Base-by-base conservation (phyloP, 2,329 filamentous ascomycete genomes). In the Xylaria sp. region DNA sequence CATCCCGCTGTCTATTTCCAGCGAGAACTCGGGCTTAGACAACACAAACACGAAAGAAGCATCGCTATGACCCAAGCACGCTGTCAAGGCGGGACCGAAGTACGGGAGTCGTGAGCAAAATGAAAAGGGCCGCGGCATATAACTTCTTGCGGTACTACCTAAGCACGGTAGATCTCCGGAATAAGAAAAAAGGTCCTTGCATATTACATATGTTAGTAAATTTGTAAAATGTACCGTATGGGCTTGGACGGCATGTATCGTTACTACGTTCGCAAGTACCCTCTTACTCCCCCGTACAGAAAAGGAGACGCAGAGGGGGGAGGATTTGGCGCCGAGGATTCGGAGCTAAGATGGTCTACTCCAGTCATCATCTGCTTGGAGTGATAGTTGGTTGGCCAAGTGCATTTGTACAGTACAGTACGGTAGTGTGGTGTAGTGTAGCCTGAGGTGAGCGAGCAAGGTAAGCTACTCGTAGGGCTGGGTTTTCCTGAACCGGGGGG, bases 101-200 rank as follows among this genome's bases (percentile, higher is more conserved):
- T 18, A 18, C 39, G 20, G 31, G 13, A 20, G 9, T 10, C 5
- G 52, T 23, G 5, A 46, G 23, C 39, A 41, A n/a, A 37, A 31
- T 31, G 44, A 39, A 44, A 34, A 54, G 59, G 44, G 56, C 51
- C 66, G 52, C 44, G 44, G 57, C 51, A 65, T 34, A 37, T 4
- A 44, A 20, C 8, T 2, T 41, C 20, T 55, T 25, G 18, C 23
- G 54, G 25, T 15, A 37, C 34, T 10, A 37, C 34, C 34, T 37
- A 37, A 37, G 34, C 34, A 37, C 34, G 20, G 25, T 48, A 55
- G 44, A 39, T 51, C 31, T 52, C 25, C 46, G 31, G 39, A 65
- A 65, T 56, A 56, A 20, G 62, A 12, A 52, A 57, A 56, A 69
- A 69, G 67, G 56, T 69, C 67, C 67, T 67, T 69, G 67, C 67